A percentile compares a stretch with the other conserved stretches of the same genome.
These are phyloP conservation scores for Dothiorella sarmentorum DNA, from an alignment of 2,329 filamentous ascomycete species.

Conservation along the genomic window DNA sequence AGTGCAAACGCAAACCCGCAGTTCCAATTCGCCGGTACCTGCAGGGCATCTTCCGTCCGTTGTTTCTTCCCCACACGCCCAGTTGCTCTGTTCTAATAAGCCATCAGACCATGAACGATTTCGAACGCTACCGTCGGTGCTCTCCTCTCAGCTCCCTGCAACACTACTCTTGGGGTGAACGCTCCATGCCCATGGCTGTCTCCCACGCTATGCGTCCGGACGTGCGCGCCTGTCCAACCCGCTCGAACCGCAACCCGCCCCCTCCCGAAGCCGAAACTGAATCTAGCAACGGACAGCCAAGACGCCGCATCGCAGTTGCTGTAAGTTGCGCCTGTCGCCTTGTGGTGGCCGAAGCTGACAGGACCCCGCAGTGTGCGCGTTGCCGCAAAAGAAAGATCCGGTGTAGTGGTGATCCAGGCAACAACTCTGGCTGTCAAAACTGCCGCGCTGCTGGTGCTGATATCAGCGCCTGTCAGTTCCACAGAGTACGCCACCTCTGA, in stretches of 20 bases:
- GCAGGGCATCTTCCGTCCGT: slow-evolving; percentile 14
- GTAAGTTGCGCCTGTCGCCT: slow-evolving; percentile 26
- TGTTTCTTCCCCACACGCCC: neutral
- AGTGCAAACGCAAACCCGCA: slow-evolving; percentile 15
- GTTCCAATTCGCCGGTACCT: slow-evolving; percentile 9
- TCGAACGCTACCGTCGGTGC: slow-evolving; percentile 13
- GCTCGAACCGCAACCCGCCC: slow-evolving; percentile 6
- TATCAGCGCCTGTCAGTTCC: slow-evolving; percentile 64
- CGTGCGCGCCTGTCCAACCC: slow-evolving; percentile 6
- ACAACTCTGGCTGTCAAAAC: slow-evolving; percentile 75
- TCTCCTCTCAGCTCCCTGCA: slow-evolving; percentile 11
- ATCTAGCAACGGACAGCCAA: slow-evolving; percentile 36
- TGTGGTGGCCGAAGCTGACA: neutral
- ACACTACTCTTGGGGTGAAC: slow-evolving; percentile 12
- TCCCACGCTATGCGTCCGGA: slow-evolving; percentile 12
- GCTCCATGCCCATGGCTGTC: slow-evolving; percentile 7
- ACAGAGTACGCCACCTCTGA: slow-evolving; percentile 57
- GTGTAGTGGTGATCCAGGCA: slow-evolving; percentile 80
- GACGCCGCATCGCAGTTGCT: slow-evolving; percentile 50
- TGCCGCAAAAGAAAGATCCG: slow-evolving; percentile 94
- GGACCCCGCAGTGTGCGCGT: slow-evolving; percentile 65
- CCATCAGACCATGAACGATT: slow-evolving; percentile 17
- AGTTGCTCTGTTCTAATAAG: slow-evolving; percentile 7
- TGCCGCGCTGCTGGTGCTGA: slow-evolving; percentile 72
- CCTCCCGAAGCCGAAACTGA: slow-evolving; percentile 29